Conservation (phyloP, 2,329 filamentous ascomycete genomes). For the Dothistroma septosporum region DNA sequence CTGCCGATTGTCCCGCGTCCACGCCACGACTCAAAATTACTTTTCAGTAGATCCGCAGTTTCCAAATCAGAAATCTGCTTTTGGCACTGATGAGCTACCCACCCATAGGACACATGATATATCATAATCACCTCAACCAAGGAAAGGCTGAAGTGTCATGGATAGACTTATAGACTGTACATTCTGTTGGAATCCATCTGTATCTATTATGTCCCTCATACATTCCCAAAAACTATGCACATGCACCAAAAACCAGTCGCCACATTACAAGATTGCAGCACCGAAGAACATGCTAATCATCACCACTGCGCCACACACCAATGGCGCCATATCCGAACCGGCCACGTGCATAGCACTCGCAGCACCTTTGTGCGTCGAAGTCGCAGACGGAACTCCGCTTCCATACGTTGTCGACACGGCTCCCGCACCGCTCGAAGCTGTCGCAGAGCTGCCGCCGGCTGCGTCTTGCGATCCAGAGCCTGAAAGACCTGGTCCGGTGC, state of each 20-base stretch:
- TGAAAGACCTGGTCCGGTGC: constrained; percentile 50
- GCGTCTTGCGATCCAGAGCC: constrained; percentile 48
- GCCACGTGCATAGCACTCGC: constrained; percentile 42
- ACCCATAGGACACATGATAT: too few species aligned
- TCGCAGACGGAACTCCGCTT: constrained; percentile 8
- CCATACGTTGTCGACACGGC: constrained; percentile 35
- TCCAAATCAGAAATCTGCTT: too few species aligned
- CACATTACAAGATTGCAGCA: constrained; percentile 39
- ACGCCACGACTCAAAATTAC: too few species aligned
- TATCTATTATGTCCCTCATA: background rate
- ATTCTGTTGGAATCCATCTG: too few species aligned
- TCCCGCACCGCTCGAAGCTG: constrained; percentile 49
- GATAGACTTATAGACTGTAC: too few species aligned
- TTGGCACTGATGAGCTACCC: too few species aligned
- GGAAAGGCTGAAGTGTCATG: too few species aligned
- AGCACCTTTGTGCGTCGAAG: constrained; percentile 31
- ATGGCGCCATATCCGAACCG: constrained; percentile 46
- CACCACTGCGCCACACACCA: constrained; percentile 49
- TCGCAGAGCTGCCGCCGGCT: constrained; percentile 46
- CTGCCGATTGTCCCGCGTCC: too few species aligned
- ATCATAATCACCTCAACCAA: too few species aligned
- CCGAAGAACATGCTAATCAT: constrained; percentile 52
- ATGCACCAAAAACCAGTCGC: background rate
- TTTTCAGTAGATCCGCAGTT: too few species aligned
- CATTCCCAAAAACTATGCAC: background rate